phyloP scores from a whole-genome alignment of 2,329 filamentous ascomycete species.

The Aspergillus fructus region DNA sequence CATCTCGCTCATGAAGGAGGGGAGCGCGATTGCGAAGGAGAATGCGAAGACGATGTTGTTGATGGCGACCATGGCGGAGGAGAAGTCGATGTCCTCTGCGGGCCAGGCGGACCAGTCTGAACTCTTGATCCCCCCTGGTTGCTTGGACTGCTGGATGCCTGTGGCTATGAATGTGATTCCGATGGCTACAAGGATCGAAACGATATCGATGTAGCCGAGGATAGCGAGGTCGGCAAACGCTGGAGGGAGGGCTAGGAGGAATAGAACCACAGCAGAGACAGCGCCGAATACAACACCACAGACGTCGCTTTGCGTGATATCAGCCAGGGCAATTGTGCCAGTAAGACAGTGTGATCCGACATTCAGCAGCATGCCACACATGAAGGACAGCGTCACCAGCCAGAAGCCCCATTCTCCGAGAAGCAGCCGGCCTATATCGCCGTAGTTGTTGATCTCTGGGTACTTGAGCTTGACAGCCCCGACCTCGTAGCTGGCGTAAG shows the following conservation, averaged over 20 bases:
- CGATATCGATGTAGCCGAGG: slow-evolving; percentile 39
- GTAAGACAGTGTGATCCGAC: slow-evolving; percentile 46
- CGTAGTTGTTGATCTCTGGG: slow-evolving; percentile 44
- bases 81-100: slow-evolving; percentile 30
- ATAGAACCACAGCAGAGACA: slow-evolving; percentile 40
- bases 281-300: slow-evolving; percentile 46
- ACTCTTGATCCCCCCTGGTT: slow-evolving; percentile 22
- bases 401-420: slow-evolving; percentile 42
- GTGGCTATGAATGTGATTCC: slow-evolving; percentile 37
- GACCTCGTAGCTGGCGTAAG: slow-evolving; percentile 43
- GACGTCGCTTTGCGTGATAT: slow-evolving; percentile 39
- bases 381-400: slow-evolving; percentile 42
- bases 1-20: slow-evolving; percentile 28
- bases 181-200: slow-evolving; percentile 35
- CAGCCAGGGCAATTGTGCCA: slow-evolving; percentile 46
- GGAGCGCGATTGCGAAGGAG: slow-evolving; percentile 39
- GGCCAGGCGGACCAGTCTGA: slow-evolving; percentile 33
- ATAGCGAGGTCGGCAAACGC: slow-evolving; percentile 39
- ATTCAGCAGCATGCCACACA: slow-evolving; percentile 44
- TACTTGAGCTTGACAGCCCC: slow-evolving; percentile 39
- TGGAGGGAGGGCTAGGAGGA: slow-evolving; percentile 33
- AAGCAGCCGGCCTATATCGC: slow-evolving; percentile 41
- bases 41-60: slow-evolving; percentile 42
- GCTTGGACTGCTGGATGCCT: slow-evolving; percentile 25
- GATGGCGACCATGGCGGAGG: slow-evolving; percentile 33